Evolutionary conservation across 1,284 basidiomycete genomes (phyloP), one percentile per base, ranked within the genome.

Genomic region (Rhodofomes roseus): DNA sequence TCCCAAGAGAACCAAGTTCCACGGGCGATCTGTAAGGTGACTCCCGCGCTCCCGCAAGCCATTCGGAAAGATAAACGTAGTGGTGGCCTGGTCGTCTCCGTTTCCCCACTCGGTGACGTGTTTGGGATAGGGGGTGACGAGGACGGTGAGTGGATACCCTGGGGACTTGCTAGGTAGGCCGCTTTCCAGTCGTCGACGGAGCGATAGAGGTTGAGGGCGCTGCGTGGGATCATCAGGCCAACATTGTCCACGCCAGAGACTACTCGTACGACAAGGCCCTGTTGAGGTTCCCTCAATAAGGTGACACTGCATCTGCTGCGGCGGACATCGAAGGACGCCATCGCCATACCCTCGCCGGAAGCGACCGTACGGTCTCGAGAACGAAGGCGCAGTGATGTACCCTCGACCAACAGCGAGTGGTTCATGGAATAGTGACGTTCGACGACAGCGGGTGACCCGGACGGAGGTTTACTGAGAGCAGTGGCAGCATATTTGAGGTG

Each of bases 1-100:
- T 85, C 81, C 89, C 87, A 92, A 18, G 87, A 85, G 25, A 93
- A 71, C 91, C 91, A 93, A 1, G 90, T 92, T 18, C 89, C 90
- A 62, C 86, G 89, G 87, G 93, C 91, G 48, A 93, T 85, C 66
- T 92, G 90, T 1, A 93, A 78, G 6, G 82, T 83, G 9, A 90
- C 76, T 11, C 50, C 50, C 27, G 50, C 50, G 18, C 12, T n/a
- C 8, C n/a, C 50, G n/a, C 50, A 52, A 14, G 20, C 18, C 16
- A 52, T 12, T 22, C 36, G 50, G 20, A 52, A 8, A 11, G 50
- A 52, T 11, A 34, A 52, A 9, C 50, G 50, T 12, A 52, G n/a
- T 18, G n/a, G n/a, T n/a, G 8, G 31, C 8, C 12, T 18, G 5
- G 6, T 18, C 4, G 22, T 29, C 22, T 48, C 25, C 12, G 25